Percentiles rank a stretch among this genome's conserved stretches.
phyloP scores from a whole-genome alignment of 2,329 filamentous ascomycete genomes.

The Thelonectria blattea region DNA sequence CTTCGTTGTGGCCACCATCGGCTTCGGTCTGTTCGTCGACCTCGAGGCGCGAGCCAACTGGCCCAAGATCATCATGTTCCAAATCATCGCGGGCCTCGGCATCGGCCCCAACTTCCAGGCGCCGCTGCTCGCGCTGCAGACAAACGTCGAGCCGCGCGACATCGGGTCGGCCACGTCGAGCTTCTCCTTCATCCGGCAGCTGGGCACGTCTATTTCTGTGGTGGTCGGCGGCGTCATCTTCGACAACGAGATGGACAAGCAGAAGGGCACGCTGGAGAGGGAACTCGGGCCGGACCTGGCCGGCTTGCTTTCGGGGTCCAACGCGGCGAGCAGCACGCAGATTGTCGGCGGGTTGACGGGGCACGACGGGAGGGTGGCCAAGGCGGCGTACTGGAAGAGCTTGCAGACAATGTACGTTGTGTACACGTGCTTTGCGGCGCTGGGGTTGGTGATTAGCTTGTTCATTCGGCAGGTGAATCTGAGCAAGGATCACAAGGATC shows the following conservation, averaged over 20 bases:
- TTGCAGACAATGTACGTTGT: slow-evolving; percentile 64
- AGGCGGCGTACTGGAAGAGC: slow-evolving; percentile 55
- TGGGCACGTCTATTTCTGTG: slow-evolving; percentile 71
- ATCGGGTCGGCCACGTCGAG: slow-evolving; percentile 73
- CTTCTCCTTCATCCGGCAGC: slow-evolving; percentile 70
- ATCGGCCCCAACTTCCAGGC: slow-evolving; percentile 73
- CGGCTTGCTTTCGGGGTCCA: slow-evolving; percentile 59
- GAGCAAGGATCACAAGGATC: slow-evolving; percentile 61
- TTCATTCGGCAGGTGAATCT: slow-evolving; percentile 57
- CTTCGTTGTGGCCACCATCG: slow-evolving; percentile 65
- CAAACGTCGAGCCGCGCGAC: slow-evolving; percentile 64
- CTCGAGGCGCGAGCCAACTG: slow-evolving; percentile 62
- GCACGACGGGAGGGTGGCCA: slow-evolving; percentile 50
- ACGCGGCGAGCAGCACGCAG: slow-evolving; percentile 66
- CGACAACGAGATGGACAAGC: slow-evolving; percentile 72
- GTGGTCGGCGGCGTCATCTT: slow-evolving; percentile 81
- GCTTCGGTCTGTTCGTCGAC: slow-evolving; percentile 68
- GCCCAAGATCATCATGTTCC: slow-evolving; percentile 64
- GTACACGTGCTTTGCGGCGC: slow-evolving; percentile 56
- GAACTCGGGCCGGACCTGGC: slow-evolving; percentile 59
- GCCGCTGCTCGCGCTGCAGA: slow-evolving; percentile 72
- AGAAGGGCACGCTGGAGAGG: slow-evolving; percentile 53
- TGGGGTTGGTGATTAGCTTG: slow-evolving; percentile 55
- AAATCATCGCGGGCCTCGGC: slow-evolving; percentile 68
- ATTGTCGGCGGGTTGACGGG: slow-evolving; percentile 59